phyloP scores from a whole-genome alignment of 768 basidiomycete species.

The Pilatotrama ljubarskyi region DNA sequence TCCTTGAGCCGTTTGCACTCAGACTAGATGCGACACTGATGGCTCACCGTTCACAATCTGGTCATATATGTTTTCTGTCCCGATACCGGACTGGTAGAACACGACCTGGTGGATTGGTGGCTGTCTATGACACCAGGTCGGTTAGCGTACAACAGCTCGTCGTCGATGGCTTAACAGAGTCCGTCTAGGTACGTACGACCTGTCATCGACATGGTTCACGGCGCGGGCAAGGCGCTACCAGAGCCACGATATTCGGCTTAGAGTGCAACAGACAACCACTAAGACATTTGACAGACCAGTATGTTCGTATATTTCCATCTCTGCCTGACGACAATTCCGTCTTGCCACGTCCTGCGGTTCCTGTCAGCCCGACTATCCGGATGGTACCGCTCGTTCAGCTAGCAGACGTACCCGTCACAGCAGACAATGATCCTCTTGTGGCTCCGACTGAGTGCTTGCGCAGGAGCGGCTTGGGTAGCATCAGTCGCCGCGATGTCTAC shows the following conservation, averaged over 20 bases:
- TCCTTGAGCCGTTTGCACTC: background rate
- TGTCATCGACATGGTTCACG: conserved; percentile 33
- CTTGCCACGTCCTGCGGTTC: conserved; percentile 65
- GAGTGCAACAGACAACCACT: background rate
- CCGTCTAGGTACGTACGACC: conserved; percentile 24
- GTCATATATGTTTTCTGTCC: conserved; percentile 56
- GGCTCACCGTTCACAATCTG: conserved; percentile 58
- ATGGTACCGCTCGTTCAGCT: background rate
- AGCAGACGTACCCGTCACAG: conserved; percentile 63
- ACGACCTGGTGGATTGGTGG: conserved; percentile 34
- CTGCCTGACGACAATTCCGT: conserved; percentile 40
- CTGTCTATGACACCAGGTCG: conserved; percentile 9
- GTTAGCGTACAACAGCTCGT: background rate
- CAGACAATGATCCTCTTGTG: conserved; percentile 70
- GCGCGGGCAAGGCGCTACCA: conserved; percentile 33
- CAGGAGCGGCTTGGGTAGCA: background rate
- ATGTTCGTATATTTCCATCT: conserved; percentile 36
- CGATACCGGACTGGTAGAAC: conserved; percentile 43
- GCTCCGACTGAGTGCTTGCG: conserved; percentile 5
- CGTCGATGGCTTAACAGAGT: background rate
- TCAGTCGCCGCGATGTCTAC: background rate
- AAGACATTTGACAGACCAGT: conserved; percentile 23
- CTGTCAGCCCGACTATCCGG: background rate
- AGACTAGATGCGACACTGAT: background rate
- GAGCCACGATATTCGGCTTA: background rate